These are phyloP conservation scores for Eragrostis nindensis DNA, from an alignment of 176 grass and related monocot genomes.

Conservation along the genomic window DNA sequence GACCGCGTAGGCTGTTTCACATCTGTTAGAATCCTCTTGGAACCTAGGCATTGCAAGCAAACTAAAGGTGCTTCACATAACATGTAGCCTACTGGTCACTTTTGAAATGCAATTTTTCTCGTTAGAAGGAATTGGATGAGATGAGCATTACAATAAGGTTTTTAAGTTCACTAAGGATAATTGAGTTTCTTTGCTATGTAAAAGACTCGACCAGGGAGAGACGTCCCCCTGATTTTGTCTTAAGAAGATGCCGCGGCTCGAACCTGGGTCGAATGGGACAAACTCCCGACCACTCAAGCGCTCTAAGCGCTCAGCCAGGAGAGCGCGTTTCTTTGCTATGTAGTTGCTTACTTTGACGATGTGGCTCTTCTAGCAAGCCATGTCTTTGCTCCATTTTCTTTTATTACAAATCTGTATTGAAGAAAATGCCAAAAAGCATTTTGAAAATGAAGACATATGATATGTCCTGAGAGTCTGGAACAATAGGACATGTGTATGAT, in stretches of 20 bases:
- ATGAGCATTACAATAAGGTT: not conserved
- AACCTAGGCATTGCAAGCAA: not conserved
- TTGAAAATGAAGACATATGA: not conserved
- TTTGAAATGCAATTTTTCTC: not conserved
- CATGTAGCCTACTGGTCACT: not conserved
- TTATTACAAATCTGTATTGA: slow-evolving; percentile 19
- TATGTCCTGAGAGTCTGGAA: slow-evolving; percentile 9
- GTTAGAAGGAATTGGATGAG: not conserved
- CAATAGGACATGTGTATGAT: not conserved
- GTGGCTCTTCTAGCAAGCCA: not conserved
- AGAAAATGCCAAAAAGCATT: not conserved
- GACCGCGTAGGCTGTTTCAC: not conserved
- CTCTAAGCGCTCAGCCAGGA: too few species aligned
- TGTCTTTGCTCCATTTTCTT: slow-evolving; percentile 7
- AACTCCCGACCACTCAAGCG: too few species aligned
- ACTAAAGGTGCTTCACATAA: not conserved
- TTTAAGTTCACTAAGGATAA: not conserved
- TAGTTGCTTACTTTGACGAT: slow-evolving; percentile 14
- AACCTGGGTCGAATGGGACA: too few species aligned
- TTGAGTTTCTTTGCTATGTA: not conserved
- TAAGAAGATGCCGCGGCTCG: too few species aligned
- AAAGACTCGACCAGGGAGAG: too few species aligned
- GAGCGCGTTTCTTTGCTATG: too few species aligned
- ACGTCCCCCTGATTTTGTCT: too few species aligned
- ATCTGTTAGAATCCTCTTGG: not conserved